Conservation (phyloP, 768 basidiomycete genomes). For the Xerocomus spinulosus region DNA sequence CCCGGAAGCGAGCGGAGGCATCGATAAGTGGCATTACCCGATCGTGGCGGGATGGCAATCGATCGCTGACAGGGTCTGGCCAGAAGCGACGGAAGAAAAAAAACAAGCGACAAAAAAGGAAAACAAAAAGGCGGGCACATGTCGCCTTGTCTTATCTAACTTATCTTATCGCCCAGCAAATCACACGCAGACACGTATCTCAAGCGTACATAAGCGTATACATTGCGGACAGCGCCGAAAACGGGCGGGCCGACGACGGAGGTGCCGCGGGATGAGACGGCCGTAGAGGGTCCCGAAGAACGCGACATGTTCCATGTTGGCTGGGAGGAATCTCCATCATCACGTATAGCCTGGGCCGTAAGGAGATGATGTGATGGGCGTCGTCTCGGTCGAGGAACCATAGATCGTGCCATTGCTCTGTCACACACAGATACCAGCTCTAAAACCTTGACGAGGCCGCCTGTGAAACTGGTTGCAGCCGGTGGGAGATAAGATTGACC, state of each 20-base stretch:
- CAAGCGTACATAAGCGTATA: constrained; percentile 8
- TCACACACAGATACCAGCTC: background rate
- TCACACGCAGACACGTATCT: constrained; percentile 20
- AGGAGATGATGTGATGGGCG: constrained; percentile 10
- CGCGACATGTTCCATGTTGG: constrained; percentile 20
- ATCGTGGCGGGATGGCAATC: constrained; percentile 8
- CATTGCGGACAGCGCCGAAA: constrained; percentile 11
- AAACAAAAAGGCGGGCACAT: constrained; percentile 5
- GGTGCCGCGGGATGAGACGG: constrained; percentile 18
- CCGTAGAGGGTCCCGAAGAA: constrained; percentile 15
- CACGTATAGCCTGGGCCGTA: constrained; percentile 20
- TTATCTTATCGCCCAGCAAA: constrained; percentile 30
- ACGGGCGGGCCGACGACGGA: constrained; percentile 7
- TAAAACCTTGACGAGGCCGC: constrained; percentile 12
- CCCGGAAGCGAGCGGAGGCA: constrained; percentile 23
- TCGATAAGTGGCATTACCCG: constrained; percentile 5
- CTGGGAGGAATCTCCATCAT: constrained; percentile 5
- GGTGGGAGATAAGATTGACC: constrained; percentile 33
- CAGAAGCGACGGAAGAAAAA: constrained; percentile 14
- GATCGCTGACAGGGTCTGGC: constrained; percentile 9
- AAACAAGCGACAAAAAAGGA: constrained; percentile 8
- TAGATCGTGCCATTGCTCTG: background rate
- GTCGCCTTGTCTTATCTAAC: constrained; percentile 32
- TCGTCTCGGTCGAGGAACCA: constrained; percentile 1
- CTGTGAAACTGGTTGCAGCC: background rate